Evolutionary conservation across 805 yeast species (phyloP), one percentile per base, ranked within the genome.

Genomic region (Candida ascalaphidarum): DNA sequence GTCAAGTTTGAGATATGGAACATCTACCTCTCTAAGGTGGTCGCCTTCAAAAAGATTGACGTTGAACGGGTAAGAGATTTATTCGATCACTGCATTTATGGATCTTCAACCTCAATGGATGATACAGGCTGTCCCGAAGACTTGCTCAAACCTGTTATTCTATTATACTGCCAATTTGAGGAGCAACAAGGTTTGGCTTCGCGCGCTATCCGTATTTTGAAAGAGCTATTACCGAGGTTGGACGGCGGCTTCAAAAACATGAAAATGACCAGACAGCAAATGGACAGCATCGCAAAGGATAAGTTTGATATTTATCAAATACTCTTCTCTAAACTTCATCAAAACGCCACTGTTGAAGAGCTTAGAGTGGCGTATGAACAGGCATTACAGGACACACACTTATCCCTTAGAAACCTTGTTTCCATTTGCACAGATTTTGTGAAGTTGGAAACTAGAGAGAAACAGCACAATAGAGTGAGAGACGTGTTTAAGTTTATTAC

Each of bases 1-100:
- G 48, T 63, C 7, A 43, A 41, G 23, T 76, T 67, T 41, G 83
- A 83, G 39, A 61, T 86, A 11, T 84, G 89, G 88, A 71, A 68
- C 29, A 55, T 69, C 7, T 88, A 85, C 48, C 46, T 86, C 18
- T 51, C 67, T 0, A 74, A 70, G 30, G 66, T 74, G 0, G 37
- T 77, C 3, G 41, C 35, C 14, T 28, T 28, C 13, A 24, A 25
- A 3, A 23, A 27, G 20, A 7, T 20, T 2, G 13, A 22, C 15
- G 21, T 29, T 1, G 59, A 55, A 23, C 34, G 59, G 18, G 52
- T 81, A 5, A 58, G 95, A 21, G 94, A 82, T 32, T 43, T 81
- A 11, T 86, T 82, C 54, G 95, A 84, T 26, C 73, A 74, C 24
- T 69, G 85, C 4, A 40, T 82, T 4, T 60, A 56, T 4, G 58